Evolutionary conservation across 495 filamentous ascomycete genomes (phyloP).

Genomic region (Amorphotheca resinae): DNA sequence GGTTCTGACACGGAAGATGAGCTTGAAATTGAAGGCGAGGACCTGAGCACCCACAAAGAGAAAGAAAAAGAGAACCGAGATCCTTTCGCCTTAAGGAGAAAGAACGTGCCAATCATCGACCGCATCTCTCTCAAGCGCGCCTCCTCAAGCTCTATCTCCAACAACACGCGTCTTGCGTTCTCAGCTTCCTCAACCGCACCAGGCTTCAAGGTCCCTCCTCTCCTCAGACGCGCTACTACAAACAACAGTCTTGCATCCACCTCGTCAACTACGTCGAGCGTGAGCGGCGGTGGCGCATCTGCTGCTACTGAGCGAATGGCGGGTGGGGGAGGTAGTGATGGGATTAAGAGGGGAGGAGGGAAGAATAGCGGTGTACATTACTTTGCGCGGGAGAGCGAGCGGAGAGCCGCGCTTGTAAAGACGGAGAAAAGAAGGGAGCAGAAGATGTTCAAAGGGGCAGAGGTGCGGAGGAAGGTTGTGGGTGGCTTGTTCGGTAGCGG

Average conservation of each 20-base stretch:
- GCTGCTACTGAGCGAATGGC: constrained; percentile 25
- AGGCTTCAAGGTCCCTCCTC: constrained; percentile 59
- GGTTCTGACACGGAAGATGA: constrained; percentile 23
- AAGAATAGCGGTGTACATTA: constrained; percentile 75
- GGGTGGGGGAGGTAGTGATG: constrained; percentile 25
- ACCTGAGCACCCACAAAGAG: constrained; percentile 19
- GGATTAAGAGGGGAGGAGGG: constrained; percentile 28
- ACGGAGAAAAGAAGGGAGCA: constrained; percentile 52
- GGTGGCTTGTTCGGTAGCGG: constrained; percentile 41
- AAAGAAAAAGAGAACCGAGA: constrained; percentile 23
- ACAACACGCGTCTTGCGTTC: constrained; percentile 51
- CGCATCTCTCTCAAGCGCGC: constrained; percentile 67
- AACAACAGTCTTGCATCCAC: constrained; percentile 36
- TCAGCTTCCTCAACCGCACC: constrained; percentile 28
- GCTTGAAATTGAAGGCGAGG: constrained; percentile 30
- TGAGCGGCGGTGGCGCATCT: constrained; percentile 9
- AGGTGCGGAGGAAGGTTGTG: constrained; percentile 35
- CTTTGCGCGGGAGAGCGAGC: constrained; percentile 62
- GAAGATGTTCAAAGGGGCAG: constrained; percentile 52
- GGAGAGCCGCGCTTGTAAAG: constrained; percentile 44
- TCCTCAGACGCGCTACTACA: constrained; percentile 69
- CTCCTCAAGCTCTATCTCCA: constrained; percentile 39
- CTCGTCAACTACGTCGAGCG: constrained; percentile 20
- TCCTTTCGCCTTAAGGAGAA: constrained; percentile 33
- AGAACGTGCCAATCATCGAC: constrained; percentile 52